Conservation (phyloP, 352 stramenopile species). For the Elongisporangium undulatum region DNA sequence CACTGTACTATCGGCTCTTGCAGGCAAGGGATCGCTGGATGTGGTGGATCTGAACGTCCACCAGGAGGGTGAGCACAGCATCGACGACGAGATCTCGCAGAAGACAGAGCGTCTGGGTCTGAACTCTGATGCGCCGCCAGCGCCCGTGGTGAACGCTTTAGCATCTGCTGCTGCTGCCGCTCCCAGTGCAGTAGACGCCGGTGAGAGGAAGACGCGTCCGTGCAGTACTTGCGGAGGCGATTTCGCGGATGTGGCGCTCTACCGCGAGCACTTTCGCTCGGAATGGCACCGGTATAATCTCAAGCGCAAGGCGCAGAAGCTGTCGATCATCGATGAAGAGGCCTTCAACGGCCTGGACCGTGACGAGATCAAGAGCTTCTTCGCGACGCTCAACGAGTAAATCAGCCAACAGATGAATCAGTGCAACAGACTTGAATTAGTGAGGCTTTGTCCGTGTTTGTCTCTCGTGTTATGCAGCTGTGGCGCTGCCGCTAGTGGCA, state of each 20-base stretch:
- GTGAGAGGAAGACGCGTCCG: slow-evolving; percentile 47
- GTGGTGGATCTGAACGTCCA: slow-evolving; percentile 93
- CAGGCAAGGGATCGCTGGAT: slow-evolving; percentile 65
- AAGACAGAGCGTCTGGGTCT: slow-evolving; percentile 74
- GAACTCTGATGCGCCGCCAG: slow-evolving; percentile 7
- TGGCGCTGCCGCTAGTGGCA: slow-evolving; percentile 7
- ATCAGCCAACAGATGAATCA: slow-evolving; percentile 7
- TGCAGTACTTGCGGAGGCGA: slow-evolving; percentile 92
- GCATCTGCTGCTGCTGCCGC: slow-evolving; percentile 5
- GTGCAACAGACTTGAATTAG: slow-evolving; percentile 5
- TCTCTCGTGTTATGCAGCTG: slow-evolving; percentile 14
- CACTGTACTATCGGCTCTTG: background rate
- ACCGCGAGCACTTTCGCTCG: slow-evolving; percentile 93
- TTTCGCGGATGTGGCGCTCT: slow-evolving; percentile 85
- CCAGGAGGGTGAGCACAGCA: slow-evolving; percentile 86
- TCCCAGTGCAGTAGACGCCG: slow-evolving; percentile 2
- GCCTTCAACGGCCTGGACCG: slow-evolving; percentile 49
- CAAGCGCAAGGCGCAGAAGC: slow-evolving; percentile 93
- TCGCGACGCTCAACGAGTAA: slow-evolving; percentile 64
- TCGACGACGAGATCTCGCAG: slow-evolving; percentile 90
- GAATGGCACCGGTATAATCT: slow-evolving; percentile 98
- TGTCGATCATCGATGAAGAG: slow-evolving; percentile 61
- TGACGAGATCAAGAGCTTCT: slow-evolving; percentile 57
- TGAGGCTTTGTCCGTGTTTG: slow-evolving; percentile 3
- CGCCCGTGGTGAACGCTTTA: slow-evolving; percentile 2